A percentile compares a stretch with the other conserved stretches of the same genome.
These are phyloP conservation scores for Candida tallmaniae DNA, from an alignment of 805 yeast genomes.

Conservation along the genomic window DNA sequence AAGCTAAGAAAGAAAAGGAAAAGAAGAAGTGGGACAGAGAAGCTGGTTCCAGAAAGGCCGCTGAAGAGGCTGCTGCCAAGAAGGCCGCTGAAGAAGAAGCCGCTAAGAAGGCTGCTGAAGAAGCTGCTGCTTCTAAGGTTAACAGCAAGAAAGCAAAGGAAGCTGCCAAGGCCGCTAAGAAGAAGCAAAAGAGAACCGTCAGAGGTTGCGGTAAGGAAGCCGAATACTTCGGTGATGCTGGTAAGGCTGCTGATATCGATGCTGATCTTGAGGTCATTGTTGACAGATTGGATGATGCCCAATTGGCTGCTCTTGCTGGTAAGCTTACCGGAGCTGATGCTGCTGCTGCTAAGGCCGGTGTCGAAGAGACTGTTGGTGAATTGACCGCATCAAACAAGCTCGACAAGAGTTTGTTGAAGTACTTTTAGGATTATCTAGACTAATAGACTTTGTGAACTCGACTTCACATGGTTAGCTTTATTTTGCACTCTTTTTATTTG, in stretches of 20 bases:
- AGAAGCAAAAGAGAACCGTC: conserved; percentile 90
- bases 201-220: conserved; percentile 81
- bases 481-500: too few species aligned
- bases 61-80: conserved; percentile 82
- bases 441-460: too few species aligned
- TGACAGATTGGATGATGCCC: conserved; percentile 75
- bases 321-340: conserved; percentile 56
- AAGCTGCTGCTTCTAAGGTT: conserved; percentile 54
- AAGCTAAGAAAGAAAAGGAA: conserved; percentile 92
- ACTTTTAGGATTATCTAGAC: too few species aligned
- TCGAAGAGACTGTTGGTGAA: conserved; percentile 52
- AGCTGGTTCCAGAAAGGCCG: conserved; percentile 95
- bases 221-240: conserved; percentile 79
- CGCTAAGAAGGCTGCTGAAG: conserved; percentile 71
- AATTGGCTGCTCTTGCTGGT: conserved; percentile 69
- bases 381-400: conserved; percentile 51
- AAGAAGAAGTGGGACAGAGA: conserved; percentile 96
- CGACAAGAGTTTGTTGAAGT: conserved; percentile 49
- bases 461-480: too few species aligned
- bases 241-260: conserved; percentile 61
- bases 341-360: conserved; percentile 55
- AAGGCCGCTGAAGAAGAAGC: conserved; percentile 86
- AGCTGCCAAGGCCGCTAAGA: conserved; percentile 95
- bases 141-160: conserved; percentile 81
- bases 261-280: conserved; percentile 76